A percentile compares a stretch with the other conserved stretches of the same genome.
These are phyloP conservation scores for Fragilaria crotonensis DNA, from an alignment of 108 stramenopile species.

Conservation along the genomic window DNA sequence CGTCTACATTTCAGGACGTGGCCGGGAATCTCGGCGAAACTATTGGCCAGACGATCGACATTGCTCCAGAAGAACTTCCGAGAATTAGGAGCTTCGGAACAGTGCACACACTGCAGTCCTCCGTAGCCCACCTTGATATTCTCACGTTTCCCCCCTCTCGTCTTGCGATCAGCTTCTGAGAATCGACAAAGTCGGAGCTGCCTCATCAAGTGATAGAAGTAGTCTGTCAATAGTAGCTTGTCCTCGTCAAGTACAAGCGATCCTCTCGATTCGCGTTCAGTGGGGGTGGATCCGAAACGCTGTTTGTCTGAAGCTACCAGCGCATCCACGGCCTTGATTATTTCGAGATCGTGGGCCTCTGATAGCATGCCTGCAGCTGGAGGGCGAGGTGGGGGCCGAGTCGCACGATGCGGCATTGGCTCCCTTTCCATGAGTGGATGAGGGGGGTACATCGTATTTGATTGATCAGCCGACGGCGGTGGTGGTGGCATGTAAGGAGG, in stretches of 20 bases:
- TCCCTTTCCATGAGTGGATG: slow-evolving; percentile 1
- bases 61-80: slow-evolving; percentile 89
- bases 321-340: not conserved
- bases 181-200: slow-evolving; percentile 77
- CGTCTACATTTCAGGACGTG: slow-evolving; percentile 76
- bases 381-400: not conserved
- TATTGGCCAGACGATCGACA: slow-evolving; percentile 80
- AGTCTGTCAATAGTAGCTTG: slow-evolving; percentile 69
- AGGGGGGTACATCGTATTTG: not conserved
- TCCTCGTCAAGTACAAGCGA: slow-evolving; percentile 44
- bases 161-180: slow-evolving; percentile 77
- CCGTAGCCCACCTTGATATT: slow-evolving; percentile 77
- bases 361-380: not conserved
- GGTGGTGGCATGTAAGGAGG: slow-evolving; percentile 2
- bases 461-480: not conserved
- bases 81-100: slow-evolving; percentile 43
- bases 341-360: not conserved
- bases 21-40: slow-evolving; percentile 85
- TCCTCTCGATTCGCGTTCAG: not conserved
- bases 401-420: not conserved
- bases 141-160: slow-evolving; percentile 85
- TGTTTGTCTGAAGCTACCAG: not conserved
- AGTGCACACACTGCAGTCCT: slow-evolving; percentile 81
- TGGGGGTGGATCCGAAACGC: not conserved
- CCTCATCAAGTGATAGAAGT: slow-evolving; percentile 81